These are phyloP conservation scores for Aspergillus steynii DNA, from an alignment of 495 filamentous ascomycete species.

Conservation along the genomic window DNA sequence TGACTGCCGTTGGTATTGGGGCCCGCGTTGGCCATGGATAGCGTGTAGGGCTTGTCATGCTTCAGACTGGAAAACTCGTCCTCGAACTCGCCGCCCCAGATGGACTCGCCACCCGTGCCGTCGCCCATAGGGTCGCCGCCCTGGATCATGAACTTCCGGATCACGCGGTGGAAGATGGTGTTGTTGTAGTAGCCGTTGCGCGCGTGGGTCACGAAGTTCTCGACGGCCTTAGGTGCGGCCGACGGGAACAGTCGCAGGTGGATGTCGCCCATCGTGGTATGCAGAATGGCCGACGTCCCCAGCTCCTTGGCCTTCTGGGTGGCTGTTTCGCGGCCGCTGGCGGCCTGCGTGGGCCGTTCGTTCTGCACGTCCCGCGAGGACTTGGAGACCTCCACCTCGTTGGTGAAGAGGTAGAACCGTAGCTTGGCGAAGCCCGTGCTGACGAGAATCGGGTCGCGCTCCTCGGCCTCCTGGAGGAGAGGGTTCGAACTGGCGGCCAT, in stretches of 20 bases:
- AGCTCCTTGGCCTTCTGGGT: constrained; percentile 64
- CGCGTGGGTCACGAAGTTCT: constrained; percentile 95
- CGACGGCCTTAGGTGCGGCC: constrained; percentile 91
- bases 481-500: constrained; percentile 97
- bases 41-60: constrained; percentile 94
- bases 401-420: constrained; percentile 98
- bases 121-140: constrained; percentile 92
- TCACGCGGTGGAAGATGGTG: constrained; percentile 95
- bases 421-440: constrained; percentile 83
- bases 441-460: constrained; percentile 85
- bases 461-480: constrained; percentile 87
- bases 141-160: constrained; percentile 97
- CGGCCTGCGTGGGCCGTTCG: constrained; percentile 69
- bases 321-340: constrained; percentile 39
- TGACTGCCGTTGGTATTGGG: constrained; percentile 79
- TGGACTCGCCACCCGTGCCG: constrained; percentile 92
- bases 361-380: constrained; percentile 90
- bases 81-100: constrained; percentile 95
- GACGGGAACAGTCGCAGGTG: constrained; percentile 91
- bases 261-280: constrained; percentile 94
- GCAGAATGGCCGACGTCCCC: constrained; percentile 78
- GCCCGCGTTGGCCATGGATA: constrained; percentile 97
- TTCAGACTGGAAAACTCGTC: constrained; percentile 91
- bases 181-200: constrained; percentile 92
- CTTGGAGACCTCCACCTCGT: constrained; percentile 80